Percentiles rank a stretch among this genome's conserved stretches.
phyloP scores from a whole-genome alignment of 495 filamentous ascomycete species.

The Neurospora terricola region DNA sequence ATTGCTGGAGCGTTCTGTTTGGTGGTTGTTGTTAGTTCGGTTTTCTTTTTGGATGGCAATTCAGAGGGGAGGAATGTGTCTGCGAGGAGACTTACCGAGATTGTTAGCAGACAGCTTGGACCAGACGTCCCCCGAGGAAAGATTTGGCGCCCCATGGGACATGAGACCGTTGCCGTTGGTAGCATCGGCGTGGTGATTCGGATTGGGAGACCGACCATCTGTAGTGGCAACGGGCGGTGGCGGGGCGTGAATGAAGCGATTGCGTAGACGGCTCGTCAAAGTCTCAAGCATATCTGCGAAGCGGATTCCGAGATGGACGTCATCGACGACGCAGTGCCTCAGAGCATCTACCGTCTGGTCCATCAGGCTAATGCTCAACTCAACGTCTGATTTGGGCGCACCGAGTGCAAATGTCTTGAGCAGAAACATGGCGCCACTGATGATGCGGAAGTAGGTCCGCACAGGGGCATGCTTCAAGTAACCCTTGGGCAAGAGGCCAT shows the following conservation, averaged over 20 bases:
- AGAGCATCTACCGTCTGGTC: constrained; percentile 72
- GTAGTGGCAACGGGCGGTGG: constrained; percentile 19
- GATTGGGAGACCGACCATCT: constrained; percentile 29
- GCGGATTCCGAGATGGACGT: constrained; percentile 88
- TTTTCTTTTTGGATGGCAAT: neutral
- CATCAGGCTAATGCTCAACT: constrained; percentile 69
- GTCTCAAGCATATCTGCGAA: constrained; percentile 89
- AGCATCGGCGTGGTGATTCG: constrained; percentile 15
- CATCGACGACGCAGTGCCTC: constrained; percentile 80
- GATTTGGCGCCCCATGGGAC: constrained; percentile 11
- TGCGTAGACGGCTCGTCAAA: constrained; percentile 61
- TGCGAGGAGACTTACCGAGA: constrained; percentile 12
- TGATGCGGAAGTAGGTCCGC: constrained; percentile 86
- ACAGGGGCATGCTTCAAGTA: constrained; percentile 89
- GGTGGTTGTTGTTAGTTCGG: neutral
- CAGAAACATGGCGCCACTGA: constrained; percentile 90
- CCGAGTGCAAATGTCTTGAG: constrained; percentile 90
- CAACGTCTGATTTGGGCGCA: constrained; percentile 79
- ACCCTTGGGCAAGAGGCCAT: constrained; percentile 69
- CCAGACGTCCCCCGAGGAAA: neutral
- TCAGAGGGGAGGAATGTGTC: no score
- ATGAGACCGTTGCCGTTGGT: constrained; percentile 16
- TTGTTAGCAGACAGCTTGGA: neutral
- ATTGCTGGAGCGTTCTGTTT: constrained; percentile 28
- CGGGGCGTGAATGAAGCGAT: constrained; percentile 58